Evolutionary conservation across 2,329 filamentous ascomycete genomes (phyloP).

Genomic region (Diplocarpon rosae): DNA sequence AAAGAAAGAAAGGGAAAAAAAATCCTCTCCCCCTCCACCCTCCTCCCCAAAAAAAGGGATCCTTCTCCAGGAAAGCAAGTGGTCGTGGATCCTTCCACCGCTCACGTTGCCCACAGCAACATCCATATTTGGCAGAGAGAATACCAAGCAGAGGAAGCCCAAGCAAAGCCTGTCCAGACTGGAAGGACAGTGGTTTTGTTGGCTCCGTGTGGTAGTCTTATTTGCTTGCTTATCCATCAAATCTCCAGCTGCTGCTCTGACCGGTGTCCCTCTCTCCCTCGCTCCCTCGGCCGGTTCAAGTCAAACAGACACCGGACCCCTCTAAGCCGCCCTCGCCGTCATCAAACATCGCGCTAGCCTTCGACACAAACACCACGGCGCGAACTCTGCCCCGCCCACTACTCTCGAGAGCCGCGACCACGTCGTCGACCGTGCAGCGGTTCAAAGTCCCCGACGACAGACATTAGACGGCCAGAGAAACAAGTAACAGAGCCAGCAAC

Average conservation of each 20-base stretch:
- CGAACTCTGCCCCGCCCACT: conserved; percentile 5
- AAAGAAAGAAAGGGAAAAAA: too few species aligned
- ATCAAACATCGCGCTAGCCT: conserved; percentile 10
- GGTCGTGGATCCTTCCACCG: too few species aligned
- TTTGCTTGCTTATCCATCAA: conserved; percentile 2
- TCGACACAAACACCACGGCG: conserved; percentile 7
- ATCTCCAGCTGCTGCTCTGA: background rate
- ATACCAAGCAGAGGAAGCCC: too few species aligned
- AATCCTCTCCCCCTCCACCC: too few species aligned
- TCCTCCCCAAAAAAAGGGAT: too few species aligned
- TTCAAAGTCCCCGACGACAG: conserved; percentile 10
- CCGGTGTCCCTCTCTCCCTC: background rate
- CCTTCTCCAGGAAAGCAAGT: too few species aligned
- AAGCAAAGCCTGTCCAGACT: too few species aligned
- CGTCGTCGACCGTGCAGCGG: conserved; percentile 8
- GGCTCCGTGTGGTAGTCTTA: too few species aligned
- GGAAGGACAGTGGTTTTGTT: too few species aligned
- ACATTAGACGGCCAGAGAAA: conserved; percentile 17
- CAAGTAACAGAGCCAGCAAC: conserved; percentile 12
- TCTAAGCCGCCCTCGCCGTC: background rate
- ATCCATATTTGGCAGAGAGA: too few species aligned
- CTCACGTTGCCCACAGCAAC: too few species aligned
- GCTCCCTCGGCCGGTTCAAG: conserved; percentile 3
- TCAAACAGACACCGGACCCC: conserved; percentile 6
- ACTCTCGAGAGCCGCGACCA: conserved; percentile 9